Evolutionary conservation across 257 asterid species (phyloP).

Genomic region (Nicotiana noctiflora): DNA sequence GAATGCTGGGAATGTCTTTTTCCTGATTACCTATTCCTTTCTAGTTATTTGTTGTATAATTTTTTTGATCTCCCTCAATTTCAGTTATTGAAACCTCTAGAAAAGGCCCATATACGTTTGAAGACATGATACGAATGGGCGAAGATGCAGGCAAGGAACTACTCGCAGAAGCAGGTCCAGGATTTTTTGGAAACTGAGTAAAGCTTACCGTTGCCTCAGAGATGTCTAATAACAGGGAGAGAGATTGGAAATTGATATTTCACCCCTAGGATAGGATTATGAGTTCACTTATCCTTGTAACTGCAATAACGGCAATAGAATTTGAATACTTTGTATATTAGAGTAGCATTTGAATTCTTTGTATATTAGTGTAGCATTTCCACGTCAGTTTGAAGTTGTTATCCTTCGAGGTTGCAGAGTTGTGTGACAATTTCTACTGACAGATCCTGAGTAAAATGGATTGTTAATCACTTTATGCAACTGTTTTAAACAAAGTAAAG

Average conservation of each 20-base stretch:
- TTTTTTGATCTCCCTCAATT: neutral
- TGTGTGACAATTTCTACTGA: neutral
- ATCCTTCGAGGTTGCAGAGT: neutral
- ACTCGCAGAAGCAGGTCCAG: conserved; percentile 74
- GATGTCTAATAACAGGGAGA: conserved; percentile 7
- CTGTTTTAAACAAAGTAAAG: neutral
- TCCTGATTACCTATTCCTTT: neutral
- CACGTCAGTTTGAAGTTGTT: neutral
- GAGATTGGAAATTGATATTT: neutral
- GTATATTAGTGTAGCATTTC: neutral
- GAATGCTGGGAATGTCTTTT: neutral
- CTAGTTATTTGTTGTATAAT: neutral
- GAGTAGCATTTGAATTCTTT: neutral
- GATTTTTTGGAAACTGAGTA: conserved; percentile 44
- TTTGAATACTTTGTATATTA: neutral
- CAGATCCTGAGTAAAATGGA: neutral
- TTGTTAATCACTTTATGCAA: neutral
- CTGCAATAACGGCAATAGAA: neutral
- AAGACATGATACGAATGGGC: conserved; percentile 80
- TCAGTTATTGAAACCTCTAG: conserved; percentile 83
- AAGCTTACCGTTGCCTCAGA: neutral
- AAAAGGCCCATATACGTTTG: conserved; percentile 54
- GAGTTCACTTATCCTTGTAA: neutral
- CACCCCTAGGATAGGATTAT: conserved; percentile 7
- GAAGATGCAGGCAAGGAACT: conserved; percentile 91